phyloP scores from a whole-genome alignment of 805 yeast genomes.

The Komagataella phaffii region DNA sequence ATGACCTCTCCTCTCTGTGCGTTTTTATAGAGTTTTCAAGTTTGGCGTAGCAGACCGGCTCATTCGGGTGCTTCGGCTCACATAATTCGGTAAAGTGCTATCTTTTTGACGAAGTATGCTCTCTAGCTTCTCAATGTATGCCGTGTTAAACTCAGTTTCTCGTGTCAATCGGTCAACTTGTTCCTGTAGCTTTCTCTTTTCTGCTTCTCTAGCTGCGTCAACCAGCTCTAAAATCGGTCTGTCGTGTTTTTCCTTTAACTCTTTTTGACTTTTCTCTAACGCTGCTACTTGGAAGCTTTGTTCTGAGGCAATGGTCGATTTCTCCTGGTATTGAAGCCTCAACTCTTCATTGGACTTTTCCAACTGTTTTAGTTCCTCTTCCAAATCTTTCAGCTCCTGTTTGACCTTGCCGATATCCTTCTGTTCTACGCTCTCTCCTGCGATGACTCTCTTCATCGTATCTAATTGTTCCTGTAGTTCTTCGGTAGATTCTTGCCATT shows the following conservation, averaged over 20 bases:
- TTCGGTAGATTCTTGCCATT: constrained; percentile 6
- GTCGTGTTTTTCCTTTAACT: constrained; percentile 14
- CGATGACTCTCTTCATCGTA: background rate
- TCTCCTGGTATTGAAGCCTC: constrained; percentile 28
- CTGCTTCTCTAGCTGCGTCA: constrained; percentile 7
- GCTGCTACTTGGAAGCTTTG: constrained; percentile 15
- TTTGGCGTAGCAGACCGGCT: constrained; percentile 3
- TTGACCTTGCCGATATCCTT: constrained; percentile 6
- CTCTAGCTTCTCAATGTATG: constrained; percentile 12
- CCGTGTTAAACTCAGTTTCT: constrained; percentile 13
- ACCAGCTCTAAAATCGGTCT: constrained; percentile 21
- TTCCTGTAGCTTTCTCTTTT: constrained; percentile 3
- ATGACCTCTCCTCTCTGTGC: background rate
- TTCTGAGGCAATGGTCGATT: constrained; percentile 35
- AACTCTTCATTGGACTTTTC: constrained; percentile 15
- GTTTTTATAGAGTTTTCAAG: background rate
- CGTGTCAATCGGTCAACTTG: constrained; percentile 3
- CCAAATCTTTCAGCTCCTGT: constrained; percentile 4
- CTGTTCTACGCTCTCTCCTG: background rate
- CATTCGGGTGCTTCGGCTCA: constrained; percentile 1
- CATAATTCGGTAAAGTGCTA: constrained; percentile 1
- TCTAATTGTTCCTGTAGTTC: constrained; percentile 5
- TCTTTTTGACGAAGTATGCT: constrained; percentile 12
- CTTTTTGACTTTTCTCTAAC: constrained; percentile 12
- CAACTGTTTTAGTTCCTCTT: constrained; percentile 7